Evolutionary conservation across 106 monocot species (phyloP).

Genomic region (Dendrobium chrysotoxum): DNA sequence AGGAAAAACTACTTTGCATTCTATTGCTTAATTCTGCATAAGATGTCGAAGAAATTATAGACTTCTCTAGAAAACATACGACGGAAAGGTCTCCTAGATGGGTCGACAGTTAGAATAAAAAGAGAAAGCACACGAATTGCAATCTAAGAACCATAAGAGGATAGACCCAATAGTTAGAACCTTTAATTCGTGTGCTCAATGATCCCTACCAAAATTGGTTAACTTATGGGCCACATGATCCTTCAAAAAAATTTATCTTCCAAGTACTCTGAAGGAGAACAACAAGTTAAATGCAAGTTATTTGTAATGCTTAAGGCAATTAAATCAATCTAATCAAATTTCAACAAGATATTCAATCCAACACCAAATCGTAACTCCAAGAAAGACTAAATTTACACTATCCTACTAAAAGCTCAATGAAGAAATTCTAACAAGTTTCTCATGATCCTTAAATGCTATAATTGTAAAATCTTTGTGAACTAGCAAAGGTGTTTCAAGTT

Average conservation of each 20-base stretch:
- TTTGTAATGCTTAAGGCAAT: not conserved
- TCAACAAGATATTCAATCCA: not conserved
- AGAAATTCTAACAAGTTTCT: not conserved
- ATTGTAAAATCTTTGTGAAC: not conserved
- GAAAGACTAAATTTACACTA: not conserved
- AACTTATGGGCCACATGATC: no score
- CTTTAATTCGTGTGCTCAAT: no score
- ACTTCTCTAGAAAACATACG: no score
- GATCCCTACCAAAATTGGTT: no score
- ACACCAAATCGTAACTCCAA: not conserved
- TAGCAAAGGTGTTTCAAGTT: not conserved
- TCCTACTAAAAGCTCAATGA: not conserved
- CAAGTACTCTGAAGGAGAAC: not conserved
- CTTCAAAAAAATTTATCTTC: not conserved
- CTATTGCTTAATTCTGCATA: no score
- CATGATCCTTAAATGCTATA: not conserved
- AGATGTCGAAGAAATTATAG: no score
- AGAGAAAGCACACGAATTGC: no score
- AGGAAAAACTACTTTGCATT: no score
- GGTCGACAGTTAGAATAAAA: no score
- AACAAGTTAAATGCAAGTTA: not conserved
- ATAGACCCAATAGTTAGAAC: no score
- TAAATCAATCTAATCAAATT: constrained; percentile 7
- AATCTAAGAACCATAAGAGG: no score
- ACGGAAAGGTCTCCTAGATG: no score